Percentiles rank a stretch among this genome's conserved stretches.
Evolutionary conservation across 306 rosid genomes (phyloP).

Genomic region (Ziziphus jujuba): DNA sequence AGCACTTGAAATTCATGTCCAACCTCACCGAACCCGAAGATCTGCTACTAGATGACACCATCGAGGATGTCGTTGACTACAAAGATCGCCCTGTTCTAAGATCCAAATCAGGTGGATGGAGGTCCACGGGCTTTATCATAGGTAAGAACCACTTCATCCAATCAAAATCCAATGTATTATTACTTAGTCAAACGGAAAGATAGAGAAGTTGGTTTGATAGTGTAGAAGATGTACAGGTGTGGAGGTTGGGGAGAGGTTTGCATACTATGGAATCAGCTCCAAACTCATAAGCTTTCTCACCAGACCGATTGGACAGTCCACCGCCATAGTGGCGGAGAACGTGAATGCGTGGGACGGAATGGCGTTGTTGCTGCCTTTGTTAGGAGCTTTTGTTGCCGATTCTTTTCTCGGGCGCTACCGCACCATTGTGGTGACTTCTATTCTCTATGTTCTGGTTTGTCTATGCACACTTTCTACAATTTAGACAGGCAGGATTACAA

Average conservation of each 20-base stretch:
- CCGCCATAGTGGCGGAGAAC: constrained; percentile 47
- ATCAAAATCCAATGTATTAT: too few species aligned
- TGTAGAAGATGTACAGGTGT: too few species aligned
- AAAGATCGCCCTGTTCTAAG: constrained; percentile 5
- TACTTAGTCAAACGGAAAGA: too few species aligned
- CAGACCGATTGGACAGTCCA: constrained; percentile 47
- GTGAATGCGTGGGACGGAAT: constrained; percentile 57
- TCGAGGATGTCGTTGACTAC: constrained; percentile 22
- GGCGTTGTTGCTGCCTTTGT: constrained; percentile 42
- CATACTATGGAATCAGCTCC: constrained; percentile 44
- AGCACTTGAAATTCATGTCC: too few species aligned
- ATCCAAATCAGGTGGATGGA: too few species aligned
- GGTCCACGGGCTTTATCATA: constrained; percentile 20
- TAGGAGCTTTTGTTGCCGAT: constrained; percentile 60
- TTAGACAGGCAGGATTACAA: too few species aligned
- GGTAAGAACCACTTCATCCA: too few species aligned
- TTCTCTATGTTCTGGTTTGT: constrained; percentile 45
- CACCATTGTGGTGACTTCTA: constrained; percentile 43
- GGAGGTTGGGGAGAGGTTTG: constrained; percentile 58
- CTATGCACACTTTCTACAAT: too few species aligned
- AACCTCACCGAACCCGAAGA: constrained; percentile 6
- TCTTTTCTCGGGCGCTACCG: constrained; percentile 59
- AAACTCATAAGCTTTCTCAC: constrained; percentile 54
- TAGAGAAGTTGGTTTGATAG: too few species aligned
- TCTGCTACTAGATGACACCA: constrained; percentile 12